phyloP scores from a whole-genome alignment of 23 red algal species.

The Cyanidioschyzon merolae region DNA sequence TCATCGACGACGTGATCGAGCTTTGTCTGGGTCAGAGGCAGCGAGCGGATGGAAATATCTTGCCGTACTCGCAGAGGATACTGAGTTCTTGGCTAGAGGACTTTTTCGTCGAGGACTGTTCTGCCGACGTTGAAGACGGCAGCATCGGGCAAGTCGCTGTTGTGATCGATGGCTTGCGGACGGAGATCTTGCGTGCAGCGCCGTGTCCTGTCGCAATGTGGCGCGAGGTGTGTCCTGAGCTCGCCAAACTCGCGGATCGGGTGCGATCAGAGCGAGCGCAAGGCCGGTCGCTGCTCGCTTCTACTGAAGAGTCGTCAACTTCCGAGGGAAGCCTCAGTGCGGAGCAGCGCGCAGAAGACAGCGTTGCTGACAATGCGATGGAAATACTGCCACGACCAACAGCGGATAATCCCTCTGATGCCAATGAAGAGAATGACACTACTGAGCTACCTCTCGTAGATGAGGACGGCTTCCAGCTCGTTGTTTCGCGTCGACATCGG shows the following conservation, averaged over 20 bases:
- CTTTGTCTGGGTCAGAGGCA: background rate
- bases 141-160: conserved; percentile 1
- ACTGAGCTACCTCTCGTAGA: background rate
- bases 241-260: background rate
- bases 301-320: too few species aligned
- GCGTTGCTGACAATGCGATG: too few species aligned
- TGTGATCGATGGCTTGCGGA: background rate
- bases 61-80: background rate
- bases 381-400: too few species aligned
- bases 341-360: too few species aligned
- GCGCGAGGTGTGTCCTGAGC: background rate
- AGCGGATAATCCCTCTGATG: too few species aligned
- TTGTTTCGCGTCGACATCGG: background rate
- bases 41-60: background rate
- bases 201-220: background rate
- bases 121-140: conserved; percentile 13
- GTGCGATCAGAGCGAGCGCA: background rate
- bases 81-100: background rate
- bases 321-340: too few species aligned
- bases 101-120: conserved; percentile 13
- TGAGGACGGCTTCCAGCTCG: conserved; percentile 19
- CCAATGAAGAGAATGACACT: too few species aligned
- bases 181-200: background rate
- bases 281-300: too few species aligned
- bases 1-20: background rate